Evolutionary conservation across 2,329 filamentous ascomycete species (phyloP).

Genomic region (Phyllosticta capitalensis): DNA sequence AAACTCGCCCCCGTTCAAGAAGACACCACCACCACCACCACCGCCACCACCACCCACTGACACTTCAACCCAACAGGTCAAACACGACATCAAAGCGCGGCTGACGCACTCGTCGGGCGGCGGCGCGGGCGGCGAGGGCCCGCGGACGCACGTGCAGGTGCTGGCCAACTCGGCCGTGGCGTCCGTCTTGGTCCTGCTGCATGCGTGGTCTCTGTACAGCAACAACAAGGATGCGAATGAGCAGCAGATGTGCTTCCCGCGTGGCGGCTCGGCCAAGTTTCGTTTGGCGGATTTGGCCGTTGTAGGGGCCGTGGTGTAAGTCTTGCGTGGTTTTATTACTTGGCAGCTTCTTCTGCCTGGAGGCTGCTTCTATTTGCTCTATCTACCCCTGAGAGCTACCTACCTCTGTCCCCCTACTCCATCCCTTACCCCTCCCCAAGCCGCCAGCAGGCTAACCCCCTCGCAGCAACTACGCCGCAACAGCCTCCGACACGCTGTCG

Average conservation of each 20-base stretch:
- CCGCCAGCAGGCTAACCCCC: background rate
- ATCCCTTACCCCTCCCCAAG: slow-evolving; percentile 35
- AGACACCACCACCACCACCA: background rate
- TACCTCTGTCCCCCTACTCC: background rate
- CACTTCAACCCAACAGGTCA: slow-evolving; percentile 50
- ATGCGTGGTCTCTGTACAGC: slow-evolving; percentile 34
- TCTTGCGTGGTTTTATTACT: slow-evolving; percentile 18
- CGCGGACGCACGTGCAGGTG: slow-evolving; percentile 79
- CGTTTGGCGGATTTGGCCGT: slow-evolving; percentile 29
- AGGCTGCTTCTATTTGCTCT: background rate
- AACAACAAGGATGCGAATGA: slow-evolving; percentile 18
- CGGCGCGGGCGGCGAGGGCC: slow-evolving; percentile 65
- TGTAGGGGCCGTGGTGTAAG: slow-evolving; percentile 37
- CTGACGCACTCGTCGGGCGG: slow-evolving; percentile 72
- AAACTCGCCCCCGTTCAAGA: too few relatives aligned
- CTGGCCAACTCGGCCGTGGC: slow-evolving; percentile 80
- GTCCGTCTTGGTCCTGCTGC: slow-evolving; percentile 51
- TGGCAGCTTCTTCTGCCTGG: background rate
- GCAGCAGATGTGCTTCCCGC: slow-evolving; percentile 34
- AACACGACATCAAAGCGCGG: slow-evolving; percentile 73
- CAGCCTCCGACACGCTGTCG: slow-evolving; percentile 87
- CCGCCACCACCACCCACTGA: background rate
- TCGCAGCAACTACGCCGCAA: slow-evolving; percentile 74
- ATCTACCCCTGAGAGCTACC: background rate
- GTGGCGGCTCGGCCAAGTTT: slow-evolving; percentile 13